Evolutionary conservation across 768 basidiomycete genomes (phyloP).

Genomic region (Thelephora aurantiotincta): DNA sequence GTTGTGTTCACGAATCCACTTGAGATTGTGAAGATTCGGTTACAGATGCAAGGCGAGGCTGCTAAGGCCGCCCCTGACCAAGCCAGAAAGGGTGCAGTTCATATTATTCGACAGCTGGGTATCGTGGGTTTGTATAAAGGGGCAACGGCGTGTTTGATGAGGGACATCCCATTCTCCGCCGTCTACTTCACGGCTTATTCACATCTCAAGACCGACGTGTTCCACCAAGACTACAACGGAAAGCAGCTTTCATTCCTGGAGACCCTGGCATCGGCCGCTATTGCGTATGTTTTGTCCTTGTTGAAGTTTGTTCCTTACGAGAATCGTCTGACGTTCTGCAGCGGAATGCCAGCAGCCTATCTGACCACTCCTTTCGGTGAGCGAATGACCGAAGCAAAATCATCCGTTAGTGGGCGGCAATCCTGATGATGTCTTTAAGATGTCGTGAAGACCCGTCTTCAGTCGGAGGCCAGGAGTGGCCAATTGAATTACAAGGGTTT

Average conservation of each 20-base stretch:
- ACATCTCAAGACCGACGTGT: conserved; percentile 86
- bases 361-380: conserved; percentile 81
- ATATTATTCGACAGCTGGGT: conserved; percentile 89
- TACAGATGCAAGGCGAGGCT: conserved; percentile 93
- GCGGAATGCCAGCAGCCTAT: conserved; percentile 97
- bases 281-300: conserved; percentile 40
- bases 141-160: conserved; percentile 81
- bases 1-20: conserved; percentile 98
- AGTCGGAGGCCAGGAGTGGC: conserved; percentile 85
- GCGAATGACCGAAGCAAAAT: conserved; percentile 3
- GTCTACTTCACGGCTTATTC: conserved; percentile 84
- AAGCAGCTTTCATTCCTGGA: conserved; percentile 87
- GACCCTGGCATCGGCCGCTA: conserved; percentile 68
- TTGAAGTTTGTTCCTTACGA: conserved; percentile 2
- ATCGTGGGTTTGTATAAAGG: conserved; percentile 89
- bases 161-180: conserved; percentile 95
- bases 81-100: conserved; percentile 56
- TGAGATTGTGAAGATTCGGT: conserved; percentile 93
- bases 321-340: conserved; percentile 19
- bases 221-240: conserved; percentile 91
- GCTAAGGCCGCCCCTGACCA: conserved; percentile 52
- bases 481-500: conserved; percentile 88
- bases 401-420: conserved; percentile 10
- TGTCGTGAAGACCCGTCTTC: conserved; percentile 94
- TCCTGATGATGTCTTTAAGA: conserved; percentile 30